Evolutionary conservation across 768 basidiomycete genomes (phyloP).

Genomic region (Clathrus columnatus): DNA sequence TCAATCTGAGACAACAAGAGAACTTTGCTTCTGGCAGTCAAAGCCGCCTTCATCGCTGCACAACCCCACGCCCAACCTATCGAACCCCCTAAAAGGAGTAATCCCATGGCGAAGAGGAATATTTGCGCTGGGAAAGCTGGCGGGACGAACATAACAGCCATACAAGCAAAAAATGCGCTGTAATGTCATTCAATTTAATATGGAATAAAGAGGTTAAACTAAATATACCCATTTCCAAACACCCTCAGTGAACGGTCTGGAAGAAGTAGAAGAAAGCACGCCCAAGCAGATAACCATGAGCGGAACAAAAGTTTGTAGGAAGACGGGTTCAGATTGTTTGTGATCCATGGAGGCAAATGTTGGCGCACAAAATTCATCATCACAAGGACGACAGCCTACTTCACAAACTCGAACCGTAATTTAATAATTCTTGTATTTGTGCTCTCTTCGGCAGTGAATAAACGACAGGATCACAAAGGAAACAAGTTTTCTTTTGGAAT

Average conservation of each 20-base stretch:
- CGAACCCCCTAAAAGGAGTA: slow-evolving; percentile 32
- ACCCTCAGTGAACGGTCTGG: slow-evolving; percentile 29
- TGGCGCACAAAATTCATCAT: neutral
- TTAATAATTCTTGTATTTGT: neutral
- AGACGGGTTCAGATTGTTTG: slow-evolving; percentile 25
- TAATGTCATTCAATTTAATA: neutral
- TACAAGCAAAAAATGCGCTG: slow-evolving; percentile 1
- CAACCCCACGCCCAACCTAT: slow-evolving; percentile 48
- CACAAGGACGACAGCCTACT: neutral
- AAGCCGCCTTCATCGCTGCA: slow-evolving; percentile 43
- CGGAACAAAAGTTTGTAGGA: slow-evolving; percentile 31
- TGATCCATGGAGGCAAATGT: slow-evolving; percentile 32
- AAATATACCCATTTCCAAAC: slow-evolving; percentile 34
- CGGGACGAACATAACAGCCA: slow-evolving; percentile 35
- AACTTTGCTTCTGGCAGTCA: slow-evolving; percentile 29
- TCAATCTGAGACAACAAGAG: slow-evolving; percentile 22
- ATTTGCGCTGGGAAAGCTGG: slow-evolving; percentile 40
- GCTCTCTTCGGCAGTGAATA: too few species aligned
- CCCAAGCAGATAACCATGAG: slow-evolving; percentile 36
- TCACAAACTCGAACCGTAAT: neutral
- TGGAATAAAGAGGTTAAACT: neutral
- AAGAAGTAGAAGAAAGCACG: slow-evolving; percentile 30
- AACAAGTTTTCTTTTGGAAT: too few species aligned
- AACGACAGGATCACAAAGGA: too few species aligned
- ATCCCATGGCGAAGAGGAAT: slow-evolving; percentile 36